Base-by-base conservation (phyloP, 164 flowering plant genomes). In the Kalanchoe fedtschenkoi region DNA sequence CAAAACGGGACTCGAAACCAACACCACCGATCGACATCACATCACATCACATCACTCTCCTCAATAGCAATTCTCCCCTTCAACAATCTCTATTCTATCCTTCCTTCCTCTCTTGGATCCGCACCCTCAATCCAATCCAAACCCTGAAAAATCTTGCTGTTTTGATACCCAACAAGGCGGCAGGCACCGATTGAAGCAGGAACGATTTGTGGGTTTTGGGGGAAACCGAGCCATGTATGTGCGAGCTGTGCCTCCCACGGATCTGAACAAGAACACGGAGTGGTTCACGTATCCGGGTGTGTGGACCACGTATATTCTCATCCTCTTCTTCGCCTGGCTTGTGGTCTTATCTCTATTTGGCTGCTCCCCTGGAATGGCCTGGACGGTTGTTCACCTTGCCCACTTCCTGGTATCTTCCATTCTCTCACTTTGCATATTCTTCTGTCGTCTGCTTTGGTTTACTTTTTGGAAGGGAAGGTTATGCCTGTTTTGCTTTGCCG, bases 261-360 rank as follows among this genome's bases (percentile, higher is more conserved):
- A 85, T 78, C 73, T 80, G 74, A 85, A 85, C 65, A 73, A 71
- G 81, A 83, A 85, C 75, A 85, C 91, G 15, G 90, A 85, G 67
- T 85, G 90, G 90, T 83, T 85, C 67, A 83, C 76, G 76, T 83
- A 85, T 55, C 91, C 91, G 0, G 91, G 91, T 9, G 91, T 81
- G 1, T 85, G 91, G 91, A 85, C 86, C 5, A 76, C 75, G 30
- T 85, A 81, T 69, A 81, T 83, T 37, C 62, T 83, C 37, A 81
- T 85, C 65, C 60, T 85, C 60, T 85, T 83, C 83, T 75, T 83
- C 72, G 65, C 84, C 5, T 85, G 88, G 88, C 72, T 83, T 14
- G 44, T 83, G 55, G 79, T 83, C 5, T 74, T 85, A 47, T 79
- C 83, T 41, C 70, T 85, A 63, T 72, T 80, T 60, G 81, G 77